phyloP scores from a whole-genome alignment of 768 basidiomycete species.

The Coprinopsis strossmayeri region DNA sequence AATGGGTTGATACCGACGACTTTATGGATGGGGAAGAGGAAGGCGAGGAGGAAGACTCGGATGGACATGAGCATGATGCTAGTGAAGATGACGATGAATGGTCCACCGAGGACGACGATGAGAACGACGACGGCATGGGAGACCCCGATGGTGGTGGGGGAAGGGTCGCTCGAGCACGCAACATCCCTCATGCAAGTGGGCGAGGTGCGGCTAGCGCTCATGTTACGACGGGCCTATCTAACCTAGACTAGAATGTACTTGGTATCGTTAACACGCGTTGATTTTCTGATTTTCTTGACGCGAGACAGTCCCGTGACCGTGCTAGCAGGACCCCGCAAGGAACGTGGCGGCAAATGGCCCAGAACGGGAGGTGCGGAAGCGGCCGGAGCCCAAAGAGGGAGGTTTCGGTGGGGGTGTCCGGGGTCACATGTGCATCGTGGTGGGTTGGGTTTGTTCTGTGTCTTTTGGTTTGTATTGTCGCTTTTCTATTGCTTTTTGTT shows the following conservation, averaged over 20 bases:
- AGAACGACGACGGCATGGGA: slow-evolving; percentile 23
- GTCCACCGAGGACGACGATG: slow-evolving; percentile 24
- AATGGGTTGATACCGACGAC: slow-evolving; percentile 7
- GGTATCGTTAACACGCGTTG: not conserved
- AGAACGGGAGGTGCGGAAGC: slow-evolving; percentile 11
- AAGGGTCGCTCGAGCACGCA: not conserved
- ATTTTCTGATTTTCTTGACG: not conserved
- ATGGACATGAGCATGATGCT: slow-evolving; percentile 32
- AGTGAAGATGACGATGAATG: slow-evolving; percentile 24
- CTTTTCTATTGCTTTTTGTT: slow-evolving; percentile 20
- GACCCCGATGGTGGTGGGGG: slow-evolving; percentile 15
- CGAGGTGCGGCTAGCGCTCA: slow-evolving; percentile 1
- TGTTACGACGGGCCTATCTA: slow-evolving; percentile 5
- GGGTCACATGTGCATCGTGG: slow-evolving; percentile 29
- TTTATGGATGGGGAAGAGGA: slow-evolving; percentile 12
- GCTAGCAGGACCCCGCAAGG: slow-evolving; percentile 26
- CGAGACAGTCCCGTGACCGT: slow-evolving; percentile 30
- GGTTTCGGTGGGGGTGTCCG: slow-evolving; percentile 11
- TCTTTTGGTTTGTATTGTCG: slow-evolving; percentile 18
- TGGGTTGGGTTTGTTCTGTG: slow-evolving; percentile 17
- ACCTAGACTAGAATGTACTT: slow-evolving; percentile 1
- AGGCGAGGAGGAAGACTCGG: slow-evolving; percentile 5
- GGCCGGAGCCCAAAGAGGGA: slow-evolving; percentile 4
- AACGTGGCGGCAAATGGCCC: slow-evolving; percentile 8
- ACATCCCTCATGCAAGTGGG: slow-evolving; percentile 1